Evolutionary conservation across 345 rosid genomes (phyloP).

Genomic region (Streptanthus diversifolius): DNA sequence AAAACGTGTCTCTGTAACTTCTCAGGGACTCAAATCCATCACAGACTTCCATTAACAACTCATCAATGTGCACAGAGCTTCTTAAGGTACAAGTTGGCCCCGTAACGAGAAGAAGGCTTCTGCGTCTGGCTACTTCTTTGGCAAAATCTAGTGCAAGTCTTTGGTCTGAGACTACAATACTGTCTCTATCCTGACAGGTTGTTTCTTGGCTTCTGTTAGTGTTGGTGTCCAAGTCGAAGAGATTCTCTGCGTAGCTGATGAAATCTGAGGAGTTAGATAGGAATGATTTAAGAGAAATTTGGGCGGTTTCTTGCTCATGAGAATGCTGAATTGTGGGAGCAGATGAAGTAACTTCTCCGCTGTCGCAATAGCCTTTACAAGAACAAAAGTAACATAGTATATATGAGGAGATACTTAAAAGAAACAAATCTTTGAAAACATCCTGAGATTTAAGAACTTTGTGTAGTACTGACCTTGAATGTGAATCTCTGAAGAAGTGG

Average conservation of each 20-base stretch:
- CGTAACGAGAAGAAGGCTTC: conserved; percentile 39
- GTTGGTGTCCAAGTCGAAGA: conserved; percentile 40
- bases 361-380: conserved; percentile 38
- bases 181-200: neutral
- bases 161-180: conserved; percentile 18
- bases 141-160: conserved; percentile 62
- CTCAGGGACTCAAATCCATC: conserved; percentile 43
- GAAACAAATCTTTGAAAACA: neutral
- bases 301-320: conserved; percentile 9
- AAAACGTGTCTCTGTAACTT: conserved; percentile 38
- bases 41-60: conserved; percentile 55
- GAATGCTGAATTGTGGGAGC: conserved; percentile 16
- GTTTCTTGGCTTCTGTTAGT: conserved; percentile 7
- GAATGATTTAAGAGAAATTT: conserved; percentile 39
- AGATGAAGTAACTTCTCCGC: conserved; percentile 33
- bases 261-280: conserved; percentile 47
- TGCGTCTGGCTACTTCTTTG: conserved; percentile 52
- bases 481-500: conserved; percentile 34
- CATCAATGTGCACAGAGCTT: conserved; percentile 41
- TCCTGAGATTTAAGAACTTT: neutral
- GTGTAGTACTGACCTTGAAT: conserved; percentile 48
- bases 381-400: neutral
- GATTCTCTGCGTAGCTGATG: conserved; percentile 46
- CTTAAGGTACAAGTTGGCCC: conserved; percentile 22
- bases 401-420: neutral